phyloP scores from a whole-genome alignment of 257 asterid genomes.

The Solanum pinnatisectum region DNA sequence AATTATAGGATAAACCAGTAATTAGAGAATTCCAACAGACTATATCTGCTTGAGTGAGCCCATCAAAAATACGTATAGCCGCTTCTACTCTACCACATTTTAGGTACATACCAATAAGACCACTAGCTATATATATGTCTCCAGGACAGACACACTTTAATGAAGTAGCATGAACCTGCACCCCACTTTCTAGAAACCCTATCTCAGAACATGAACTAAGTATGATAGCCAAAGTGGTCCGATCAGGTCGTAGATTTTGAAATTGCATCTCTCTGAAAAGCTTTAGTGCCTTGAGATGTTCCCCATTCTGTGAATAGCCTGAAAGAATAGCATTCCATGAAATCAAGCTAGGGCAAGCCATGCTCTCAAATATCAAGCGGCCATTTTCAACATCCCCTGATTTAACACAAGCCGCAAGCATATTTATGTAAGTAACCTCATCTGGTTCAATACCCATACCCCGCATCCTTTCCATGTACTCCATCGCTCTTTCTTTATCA shows the following conservation, averaged over 20 bases:
- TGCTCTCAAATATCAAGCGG: not conserved
- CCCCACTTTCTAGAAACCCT: not conserved
- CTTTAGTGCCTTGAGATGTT: conserved; percentile 11
- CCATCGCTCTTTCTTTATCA: not conserved
- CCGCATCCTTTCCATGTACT: not conserved
- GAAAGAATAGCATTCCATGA: conserved; percentile 6
- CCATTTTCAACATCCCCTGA: not conserved
- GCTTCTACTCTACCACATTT: not conserved
- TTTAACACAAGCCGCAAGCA: not conserved
- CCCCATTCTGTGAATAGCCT: conserved; percentile 14
- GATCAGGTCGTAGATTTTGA: conserved; percentile 8
- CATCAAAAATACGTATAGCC: not conserved
- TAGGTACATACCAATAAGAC: conserved; percentile 3
- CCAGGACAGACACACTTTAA: not conserved
- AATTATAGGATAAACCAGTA: not conserved
- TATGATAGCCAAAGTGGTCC: conserved; percentile 11
- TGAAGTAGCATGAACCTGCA: conserved; percentile 1
- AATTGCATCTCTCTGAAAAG: conserved; percentile 10
- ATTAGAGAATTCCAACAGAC: not conserved
- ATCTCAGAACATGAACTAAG: conserved; percentile 12
- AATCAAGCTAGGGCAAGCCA: not conserved
- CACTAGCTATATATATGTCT: not conserved
- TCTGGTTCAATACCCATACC: not conserved
- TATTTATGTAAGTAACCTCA: not conserved
- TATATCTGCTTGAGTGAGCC: not conserved